Conservation (phyloP, 2,329 filamentous ascomycete genomes). For the Cladosporium sphaerospermum region DNA sequence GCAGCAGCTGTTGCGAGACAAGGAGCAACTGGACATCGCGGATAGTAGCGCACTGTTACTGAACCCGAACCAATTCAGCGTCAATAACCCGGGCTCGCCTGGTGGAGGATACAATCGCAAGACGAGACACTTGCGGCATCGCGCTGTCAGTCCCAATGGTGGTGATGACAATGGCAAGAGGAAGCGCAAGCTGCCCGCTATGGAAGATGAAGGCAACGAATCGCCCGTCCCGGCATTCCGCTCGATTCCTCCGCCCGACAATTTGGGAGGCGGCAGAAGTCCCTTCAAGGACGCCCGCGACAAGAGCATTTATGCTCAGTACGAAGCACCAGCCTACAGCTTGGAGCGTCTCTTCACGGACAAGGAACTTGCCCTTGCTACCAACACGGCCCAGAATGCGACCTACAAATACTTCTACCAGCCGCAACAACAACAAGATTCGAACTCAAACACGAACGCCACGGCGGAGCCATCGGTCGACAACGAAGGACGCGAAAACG, state of each 20-base stretch:
- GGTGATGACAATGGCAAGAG: slow-evolving; percentile 45
- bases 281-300: slow-evolving; percentile 49
- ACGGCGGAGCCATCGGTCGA: slow-evolving; percentile 23
- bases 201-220: slow-evolving; percentile 54
- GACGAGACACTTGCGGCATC: slow-evolving; percentile 55
- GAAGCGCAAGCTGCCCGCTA: slow-evolving; percentile 50
- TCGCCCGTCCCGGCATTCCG: slow-evolving; percentile 50
- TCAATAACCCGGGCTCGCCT: slow-evolving; percentile 58
- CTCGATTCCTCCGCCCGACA: slow-evolving; percentile 28
- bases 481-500: slow-evolving; percentile 19
- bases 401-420: slow-evolving; percentile 54
- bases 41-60: slow-evolving; percentile 60
- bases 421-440: slow-evolving; percentile 27
- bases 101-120: slow-evolving; percentile 57
- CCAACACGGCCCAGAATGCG: slow-evolving; percentile 55
- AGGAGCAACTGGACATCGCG: slow-evolving; percentile 60
- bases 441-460: slow-evolving; percentile 21
- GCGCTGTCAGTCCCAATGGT: slow-evolving; percentile 30
- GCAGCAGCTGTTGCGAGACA: slow-evolving; percentile 54
- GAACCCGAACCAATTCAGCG: slow-evolving; percentile 60
- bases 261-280: slow-evolving; percentile 43
- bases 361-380: slow-evolving; percentile 58
- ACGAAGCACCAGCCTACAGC: slow-evolving; percentile 53
- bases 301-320: slow-evolving; percentile 48
- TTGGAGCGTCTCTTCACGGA: slow-evolving; percentile 61